Percentiles rank a stretch among this genome's conserved stretches.
phyloP scores from a whole-genome alignment of 148 eudicot genomes.

The Linanthus parryae region DNA sequence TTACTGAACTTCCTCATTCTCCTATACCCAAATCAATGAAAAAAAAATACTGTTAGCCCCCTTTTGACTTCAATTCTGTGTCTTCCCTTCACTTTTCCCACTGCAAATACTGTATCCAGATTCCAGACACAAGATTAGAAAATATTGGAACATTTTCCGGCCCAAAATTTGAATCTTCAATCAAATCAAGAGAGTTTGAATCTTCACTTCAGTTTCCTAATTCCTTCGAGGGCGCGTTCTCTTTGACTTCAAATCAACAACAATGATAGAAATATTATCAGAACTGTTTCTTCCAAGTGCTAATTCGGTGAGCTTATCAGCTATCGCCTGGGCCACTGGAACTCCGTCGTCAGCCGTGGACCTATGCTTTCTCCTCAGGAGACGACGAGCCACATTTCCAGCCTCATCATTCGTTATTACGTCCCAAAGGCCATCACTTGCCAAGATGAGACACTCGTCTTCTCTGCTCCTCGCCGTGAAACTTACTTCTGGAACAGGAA shows the following conservation, averaged over 20 bases:
- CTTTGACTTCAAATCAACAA: constrained; percentile 61
- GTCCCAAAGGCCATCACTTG: constrained; percentile 93
- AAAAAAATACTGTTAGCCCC: too few species aligned
- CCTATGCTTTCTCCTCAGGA: constrained; percentile 45
- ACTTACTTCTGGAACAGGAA: constrained; percentile 69
- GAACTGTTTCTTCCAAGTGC: constrained; percentile 59
- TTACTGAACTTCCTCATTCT: too few species aligned
- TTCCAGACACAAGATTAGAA: too few species aligned
- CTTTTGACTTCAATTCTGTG: too few species aligned
- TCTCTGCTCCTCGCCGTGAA: constrained; percentile 59
- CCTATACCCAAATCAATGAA: too few species aligned
- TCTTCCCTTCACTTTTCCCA: too few species aligned
- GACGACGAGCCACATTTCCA: constrained; percentile 61
- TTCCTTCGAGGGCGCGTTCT: constrained; percentile 36
- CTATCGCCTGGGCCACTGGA: constrained; percentile 52
- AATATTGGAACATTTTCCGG: too few species aligned
- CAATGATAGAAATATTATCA: constrained; percentile 68
- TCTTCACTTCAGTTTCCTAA: constrained; percentile 13
- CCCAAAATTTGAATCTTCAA: too few species aligned
- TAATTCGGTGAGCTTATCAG: constrained; percentile 54
- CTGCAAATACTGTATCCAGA: too few species aligned
- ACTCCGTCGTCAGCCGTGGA: constrained; percentile 27
- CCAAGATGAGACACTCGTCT: constrained; percentile 79
- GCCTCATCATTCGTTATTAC: constrained; percentile 74
- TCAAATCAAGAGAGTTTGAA: too few species aligned